These are phyloP conservation scores for Plasmodium berghei DNA, from an alignment of 169 alveolate species.

Conservation along the genomic window DNA sequence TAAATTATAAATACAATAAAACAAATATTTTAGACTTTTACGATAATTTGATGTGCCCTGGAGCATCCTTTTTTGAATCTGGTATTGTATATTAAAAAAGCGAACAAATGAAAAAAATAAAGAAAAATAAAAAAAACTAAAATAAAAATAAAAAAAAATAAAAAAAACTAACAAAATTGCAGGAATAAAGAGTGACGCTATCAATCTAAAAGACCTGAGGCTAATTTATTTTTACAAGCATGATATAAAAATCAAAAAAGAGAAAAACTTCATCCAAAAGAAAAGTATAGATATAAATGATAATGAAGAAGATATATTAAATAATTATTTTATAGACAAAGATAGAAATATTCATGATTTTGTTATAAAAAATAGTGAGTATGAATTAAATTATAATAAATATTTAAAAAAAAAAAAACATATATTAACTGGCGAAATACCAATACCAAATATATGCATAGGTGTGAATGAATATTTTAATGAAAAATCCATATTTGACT, in stretches of 20 bases:
- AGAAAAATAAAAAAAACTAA: too few species aligned
- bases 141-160: background rate
- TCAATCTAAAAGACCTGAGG: conserved; percentile 44
- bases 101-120: too few species aligned
- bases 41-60: conserved; percentile 34
- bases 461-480: conserved; percentile 31
- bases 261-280: conserved; percentile 27
- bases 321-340: background rate
- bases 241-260: conserved; percentile 30
- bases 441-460: conserved; percentile 25
- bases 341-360: background rate
- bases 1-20: conserved; percentile 28
- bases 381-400: background rate
- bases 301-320: background rate
- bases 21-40: conserved; percentile 39
- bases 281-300: background rate
- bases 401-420: conserved; percentile 1
- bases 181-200: conserved; percentile 18
- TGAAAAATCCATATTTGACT: conserved; percentile 34
- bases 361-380: background rate
- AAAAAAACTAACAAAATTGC: background rate
- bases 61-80: conserved; percentile 52
- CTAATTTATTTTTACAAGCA: conserved; percentile 57
- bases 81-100: conserved; percentile 11
- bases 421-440: conserved; percentile 27